Base-by-base conservation (phyloP, 805 yeast genomes). In the Saturnispora kantuleensis region DNA sequence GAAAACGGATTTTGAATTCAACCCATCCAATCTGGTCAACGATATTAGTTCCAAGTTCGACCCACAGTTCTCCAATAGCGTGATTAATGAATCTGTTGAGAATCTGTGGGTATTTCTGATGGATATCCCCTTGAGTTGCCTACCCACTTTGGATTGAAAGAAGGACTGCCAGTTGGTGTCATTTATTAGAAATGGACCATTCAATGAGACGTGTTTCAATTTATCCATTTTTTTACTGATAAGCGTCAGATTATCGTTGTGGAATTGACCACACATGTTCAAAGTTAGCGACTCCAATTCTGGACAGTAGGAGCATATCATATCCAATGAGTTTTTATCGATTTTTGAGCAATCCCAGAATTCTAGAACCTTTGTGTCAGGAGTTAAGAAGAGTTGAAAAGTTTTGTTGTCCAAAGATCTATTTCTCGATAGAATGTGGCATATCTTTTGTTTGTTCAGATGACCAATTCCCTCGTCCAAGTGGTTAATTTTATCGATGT, bases 281-380 rank as follows among this genome's bases (percentile, higher is more conserved):
- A 93, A 65, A 0, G 81, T 81, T 37, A 93, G 59, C 1, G 69
- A 60, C 51, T 74, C 79, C 3, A 93, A 49, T 26, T 80, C 69
- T 0, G 96, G 96, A 52, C 96, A 85, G 58, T 66, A 82, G 0
- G 94, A 70, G 0, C 89, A 88, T 33, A 93, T 76, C 50, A 77
- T 70, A 53, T 75, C 73, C 49, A 81, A 71, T 0, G 93, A 74
- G 48, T 75, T 81, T 35, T 73, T 70, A 18, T 77, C 75, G 13
- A 93, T 69, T 40, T 77, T 79, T 0, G 96, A 87, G 60, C 99
- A 93, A 63, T 93, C 99, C 88, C 95, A 86, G 50, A 93, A 78
- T 50, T 84, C 84, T 28, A 93, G 63, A 3, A 64, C 59, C 45
- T 63, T 73, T 40, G 78, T 58, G 12, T 72, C 69, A 0, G 86